These are phyloP conservation scores for Neofusicoccum kwambonambiense DNA, from an alignment of 2,329 filamentous ascomycete genomes.

Conservation along the genomic window DNA sequence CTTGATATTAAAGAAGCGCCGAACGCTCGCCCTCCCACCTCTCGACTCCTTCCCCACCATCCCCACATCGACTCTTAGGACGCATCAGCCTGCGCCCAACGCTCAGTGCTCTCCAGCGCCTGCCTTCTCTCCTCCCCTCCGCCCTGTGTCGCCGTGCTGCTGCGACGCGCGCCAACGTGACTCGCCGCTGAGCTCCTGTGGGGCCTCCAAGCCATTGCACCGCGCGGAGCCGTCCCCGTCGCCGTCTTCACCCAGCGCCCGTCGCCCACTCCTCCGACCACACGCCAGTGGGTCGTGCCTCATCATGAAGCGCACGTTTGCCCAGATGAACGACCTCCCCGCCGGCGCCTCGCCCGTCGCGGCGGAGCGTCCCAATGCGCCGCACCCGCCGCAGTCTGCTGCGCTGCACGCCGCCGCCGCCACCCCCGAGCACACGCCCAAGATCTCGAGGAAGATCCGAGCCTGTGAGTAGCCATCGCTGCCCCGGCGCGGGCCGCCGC, in stretches of 20 bases:
- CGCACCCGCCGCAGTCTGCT: constrained; percentile 12
- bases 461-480: constrained; percentile 11
- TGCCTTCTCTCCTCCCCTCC: not conserved
- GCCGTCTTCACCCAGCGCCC: not conserved
- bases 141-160: not conserved
- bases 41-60: constrained; percentile 3
- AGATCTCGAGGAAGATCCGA: constrained; percentile 18
- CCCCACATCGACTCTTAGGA: not conserved
- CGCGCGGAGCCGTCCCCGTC: not conserved
- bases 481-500: not conserved
- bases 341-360: not conserved
- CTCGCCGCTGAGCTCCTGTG: not conserved
- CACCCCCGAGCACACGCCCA: constrained; percentile 14
- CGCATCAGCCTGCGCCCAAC: constrained; percentile 6
- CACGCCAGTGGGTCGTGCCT: not conserved
- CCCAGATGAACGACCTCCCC: constrained; percentile 16
- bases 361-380: not conserved
- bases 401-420: not conserved
- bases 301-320: constrained; percentile 17
- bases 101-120: not conserved
- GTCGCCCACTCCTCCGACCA: not conserved
- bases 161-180: not conserved
- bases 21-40: constrained; percentile 1
- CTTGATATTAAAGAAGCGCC: constrained; percentile 13
- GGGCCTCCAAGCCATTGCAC: not conserved